These are phyloP conservation scores for Amphicarpaea edgeworthii DNA, from an alignment of 306 rosid species.

Conservation along the genomic window DNA sequence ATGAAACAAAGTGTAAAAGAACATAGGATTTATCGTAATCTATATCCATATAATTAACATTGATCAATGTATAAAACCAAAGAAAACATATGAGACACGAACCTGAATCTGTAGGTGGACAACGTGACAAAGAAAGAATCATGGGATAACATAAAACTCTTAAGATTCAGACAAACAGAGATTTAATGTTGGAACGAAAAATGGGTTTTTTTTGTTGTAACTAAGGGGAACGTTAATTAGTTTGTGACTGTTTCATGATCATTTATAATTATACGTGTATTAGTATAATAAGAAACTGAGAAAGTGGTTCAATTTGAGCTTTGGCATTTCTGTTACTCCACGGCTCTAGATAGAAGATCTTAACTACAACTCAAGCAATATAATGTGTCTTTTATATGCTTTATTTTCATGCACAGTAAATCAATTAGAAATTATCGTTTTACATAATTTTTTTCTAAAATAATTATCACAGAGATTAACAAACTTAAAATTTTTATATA, in stretches of 20 bases:
- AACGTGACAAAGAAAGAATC: slow-evolving; percentile 34
- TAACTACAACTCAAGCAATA: slow-evolving; percentile 1
- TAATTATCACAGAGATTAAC: no score
- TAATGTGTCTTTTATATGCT: not conserved
- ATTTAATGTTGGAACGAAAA: not conserved
- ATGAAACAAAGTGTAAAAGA: not conserved
- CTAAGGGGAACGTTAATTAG: not conserved
- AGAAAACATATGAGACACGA: slow-evolving; percentile 22
- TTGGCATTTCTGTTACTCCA: slow-evolving; percentile 32
- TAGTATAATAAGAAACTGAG: not conserved
- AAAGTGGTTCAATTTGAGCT: slow-evolving; percentile 15
- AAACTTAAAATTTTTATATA: no score
- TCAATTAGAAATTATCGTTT: no score
- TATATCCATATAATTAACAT: not conserved
- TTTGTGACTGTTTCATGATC: slow-evolving; percentile 24
- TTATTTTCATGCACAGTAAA: not conserved
- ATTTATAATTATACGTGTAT: not conserved
- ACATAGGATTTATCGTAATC: not conserved
- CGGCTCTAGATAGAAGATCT: not conserved
- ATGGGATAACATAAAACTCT: not conserved
- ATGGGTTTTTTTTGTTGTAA: slow-evolving; percentile 20
- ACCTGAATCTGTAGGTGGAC: slow-evolving; percentile 47
- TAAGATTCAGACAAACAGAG: slow-evolving; percentile 37
- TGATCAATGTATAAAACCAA: slow-evolving; percentile 1
- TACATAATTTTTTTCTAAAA: not conserved